Conservation (phyloP, 805 yeast species). For the Candida rishiriensis region DNA sequence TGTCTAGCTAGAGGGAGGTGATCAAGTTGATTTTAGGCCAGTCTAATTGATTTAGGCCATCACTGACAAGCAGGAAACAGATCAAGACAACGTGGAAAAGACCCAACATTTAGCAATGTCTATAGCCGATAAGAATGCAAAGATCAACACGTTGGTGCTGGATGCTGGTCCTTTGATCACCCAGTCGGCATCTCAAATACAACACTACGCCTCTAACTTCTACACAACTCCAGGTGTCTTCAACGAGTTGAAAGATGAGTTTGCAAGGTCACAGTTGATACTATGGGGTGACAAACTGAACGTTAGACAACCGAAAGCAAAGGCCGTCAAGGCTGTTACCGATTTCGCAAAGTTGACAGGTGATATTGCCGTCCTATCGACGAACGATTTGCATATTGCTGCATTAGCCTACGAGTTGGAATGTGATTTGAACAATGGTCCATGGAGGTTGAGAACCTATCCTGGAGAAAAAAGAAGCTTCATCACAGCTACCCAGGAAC, state of each 20-base stretch:
- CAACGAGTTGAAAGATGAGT: slow-evolving; percentile 81
- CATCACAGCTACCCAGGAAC: slow-evolving; percentile 19
- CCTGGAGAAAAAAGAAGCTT: slow-evolving; percentile 59
- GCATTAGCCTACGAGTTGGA: slow-evolving; percentile 91
- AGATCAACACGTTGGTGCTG: slow-evolving; percentile 60
- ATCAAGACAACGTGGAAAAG: too few relatives aligned
- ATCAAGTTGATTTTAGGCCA: too few relatives aligned
- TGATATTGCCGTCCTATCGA: slow-evolving; percentile 81
- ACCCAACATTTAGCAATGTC: slow-evolving; percentile 8
- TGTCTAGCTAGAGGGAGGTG: too few relatives aligned
- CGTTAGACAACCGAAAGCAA: slow-evolving; percentile 73
- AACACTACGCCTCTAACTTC: slow-evolving; percentile 64
- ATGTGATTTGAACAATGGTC: slow-evolving; percentile 62
- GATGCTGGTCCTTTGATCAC: slow-evolving; percentile 96
- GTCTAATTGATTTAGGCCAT: too few relatives aligned
- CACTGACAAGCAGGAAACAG: too few relatives aligned
- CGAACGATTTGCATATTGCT: slow-evolving; percentile 87
- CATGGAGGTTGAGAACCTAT: slow-evolving; percentile 60
- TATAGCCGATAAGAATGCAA: slow-evolving; percentile 12
- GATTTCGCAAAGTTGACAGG: slow-evolving; percentile 86
- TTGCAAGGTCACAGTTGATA: slow-evolving; percentile 69
- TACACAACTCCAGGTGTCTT: slow-evolving; percentile 91
- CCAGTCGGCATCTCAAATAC: slow-evolving; percentile 70
- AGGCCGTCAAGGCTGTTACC: slow-evolving; percentile 57
- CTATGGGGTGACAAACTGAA: slow-evolving; percentile 74